Base-by-base conservation (phyloP, 495 filamentous ascomycete genomes). In the Aspergillus haitiensis region DNA sequence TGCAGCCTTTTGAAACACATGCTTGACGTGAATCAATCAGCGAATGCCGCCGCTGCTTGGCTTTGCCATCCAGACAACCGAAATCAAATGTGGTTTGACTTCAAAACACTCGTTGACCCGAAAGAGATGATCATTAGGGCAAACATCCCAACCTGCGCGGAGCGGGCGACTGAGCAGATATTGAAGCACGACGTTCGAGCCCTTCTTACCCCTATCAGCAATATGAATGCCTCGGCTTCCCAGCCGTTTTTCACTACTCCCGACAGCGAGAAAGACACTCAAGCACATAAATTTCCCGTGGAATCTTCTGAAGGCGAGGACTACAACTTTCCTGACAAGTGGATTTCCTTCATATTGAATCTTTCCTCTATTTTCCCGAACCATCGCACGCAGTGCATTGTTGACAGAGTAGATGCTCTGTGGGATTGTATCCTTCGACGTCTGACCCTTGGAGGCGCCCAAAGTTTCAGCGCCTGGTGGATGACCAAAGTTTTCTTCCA, bases 401-500 rank as follows among this genome's bases (percentile, higher is more conserved):
- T 81, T 36, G 66, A 78, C 39, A 73, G 74, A 49, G 70, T 78
- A 18, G 74, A 78, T 60, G 75, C 71, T 13, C 44, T 81, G 37
- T 81, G 75, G 75, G 75, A 78, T 54, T 72, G 67, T 32, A 71
- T 81, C n/a, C 67, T 81, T 8, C 76, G 72, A 55, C 71, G 75
- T 8, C 57, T 81, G 57, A 97, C 93, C 7, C 85, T 97, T 21
- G 82, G 82, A 27, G 86, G 89, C 59, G 91, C 89, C 9, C 84
- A 86, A 59, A 96, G 90, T 65, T 98, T 97, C 67, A 91, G 91
- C 12, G 87, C 90, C 2, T 98, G 94, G 94, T 97, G 94, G 92
- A 88, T 97, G 55, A 92, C 91, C n/a, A 96, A 97, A 69, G 91
- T 93, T 53, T 98, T 92, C 80, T 84, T 98, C 54, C 93, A 97